phyloP scores from a whole-genome alignment of 768 basidiomycete species.

The Lyophyllum decastes region DNA sequence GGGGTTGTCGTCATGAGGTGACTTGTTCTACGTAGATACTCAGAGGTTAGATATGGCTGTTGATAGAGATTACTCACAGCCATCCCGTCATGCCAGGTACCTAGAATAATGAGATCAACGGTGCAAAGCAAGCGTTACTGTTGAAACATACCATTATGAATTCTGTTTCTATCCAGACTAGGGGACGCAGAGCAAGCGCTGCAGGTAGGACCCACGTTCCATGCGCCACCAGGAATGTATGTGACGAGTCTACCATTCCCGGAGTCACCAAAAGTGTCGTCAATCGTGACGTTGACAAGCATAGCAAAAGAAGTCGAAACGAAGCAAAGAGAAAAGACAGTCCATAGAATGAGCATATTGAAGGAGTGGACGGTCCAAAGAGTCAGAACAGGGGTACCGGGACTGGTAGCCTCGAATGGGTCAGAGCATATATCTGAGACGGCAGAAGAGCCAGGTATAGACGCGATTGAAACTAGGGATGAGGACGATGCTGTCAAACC shows the following conservation, averaged over 20 bases:
- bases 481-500: slow-evolving; percentile 2
- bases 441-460: background rate
- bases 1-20: slow-evolving; percentile 12
- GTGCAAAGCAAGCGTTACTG: background rate
- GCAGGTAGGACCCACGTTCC: slow-evolving; percentile 31
- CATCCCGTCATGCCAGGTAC: slow-evolving; percentile 38
- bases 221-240: slow-evolving; percentile 33
- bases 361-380: slow-evolving; percentile 14
- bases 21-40: slow-evolving; percentile 11
- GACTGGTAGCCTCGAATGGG: background rate
- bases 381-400: background rate
- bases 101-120: slow-evolving; percentile 1
- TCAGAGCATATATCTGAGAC: background rate
- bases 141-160: slow-evolving; percentile 12
- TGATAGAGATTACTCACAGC: slow-evolving; percentile 9
- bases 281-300: slow-evolving; percentile 39
- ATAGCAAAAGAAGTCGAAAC: slow-evolving; percentile 8
- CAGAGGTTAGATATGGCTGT: slow-evolving; percentile 13
- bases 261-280: slow-evolving; percentile 37
- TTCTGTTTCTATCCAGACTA: slow-evolving; percentile 17
- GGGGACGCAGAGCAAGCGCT: slow-evolving; percentile 22
- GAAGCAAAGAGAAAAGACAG: slow-evolving; percentile 8
- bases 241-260: slow-evolving; percentile 28
- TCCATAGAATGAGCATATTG: slow-evolving; percentile 14
- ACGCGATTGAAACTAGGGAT: slow-evolving; percentile 1